Evolutionary conservation across 1,284 basidiomycete species (phyloP).

Genomic region (Cystobasidiaceae sp.): DNA sequence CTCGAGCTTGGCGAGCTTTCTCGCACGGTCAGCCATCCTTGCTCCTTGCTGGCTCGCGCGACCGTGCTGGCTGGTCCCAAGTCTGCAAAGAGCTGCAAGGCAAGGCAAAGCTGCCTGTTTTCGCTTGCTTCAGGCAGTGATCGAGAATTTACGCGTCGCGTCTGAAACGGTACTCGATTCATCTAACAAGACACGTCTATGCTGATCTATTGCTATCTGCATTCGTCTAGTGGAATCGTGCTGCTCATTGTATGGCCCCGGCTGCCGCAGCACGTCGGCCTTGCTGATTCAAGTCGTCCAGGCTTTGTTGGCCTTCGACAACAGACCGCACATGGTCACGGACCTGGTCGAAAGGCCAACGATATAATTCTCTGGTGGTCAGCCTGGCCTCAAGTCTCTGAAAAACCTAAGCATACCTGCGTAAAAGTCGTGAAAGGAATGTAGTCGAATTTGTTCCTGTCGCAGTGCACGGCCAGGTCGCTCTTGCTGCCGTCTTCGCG

Average conservation of each 20-base stretch:
- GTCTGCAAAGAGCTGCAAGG: background rate
- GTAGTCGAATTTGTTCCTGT: conserved; percentile 47
- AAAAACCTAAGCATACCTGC: conserved; percentile 16
- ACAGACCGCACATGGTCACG: conserved; percentile 62
- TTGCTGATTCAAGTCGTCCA: conserved; percentile 2
- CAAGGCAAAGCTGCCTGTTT: no score
- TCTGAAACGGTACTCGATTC: no score
- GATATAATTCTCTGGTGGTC: background rate
- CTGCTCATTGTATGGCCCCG: background rate
- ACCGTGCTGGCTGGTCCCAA: background rate
- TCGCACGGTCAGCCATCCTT: conserved; percentile 25
- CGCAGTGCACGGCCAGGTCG: conserved; percentile 74
- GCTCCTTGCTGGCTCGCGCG: background rate
- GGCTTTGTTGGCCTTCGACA: conserved; percentile 50
- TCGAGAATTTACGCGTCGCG: no score
- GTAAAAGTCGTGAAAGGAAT: conserved; percentile 47
- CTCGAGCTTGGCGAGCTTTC: conserved; percentile 42
- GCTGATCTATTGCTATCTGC: no score
- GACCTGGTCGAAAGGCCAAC: background rate
- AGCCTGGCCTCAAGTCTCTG: background rate
- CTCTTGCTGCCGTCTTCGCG: conserved; percentile 69
- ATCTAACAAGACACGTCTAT: no score
- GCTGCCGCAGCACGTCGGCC: background rate
- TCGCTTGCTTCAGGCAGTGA: no score
- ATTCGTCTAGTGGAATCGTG: no score